Percentiles rank a stretch among this genome's conserved stretches.
These are phyloP conservation scores for Gymnopus androsaceus DNA, from an alignment of 1,284 basidiomycete species.

Conservation along the genomic window DNA sequence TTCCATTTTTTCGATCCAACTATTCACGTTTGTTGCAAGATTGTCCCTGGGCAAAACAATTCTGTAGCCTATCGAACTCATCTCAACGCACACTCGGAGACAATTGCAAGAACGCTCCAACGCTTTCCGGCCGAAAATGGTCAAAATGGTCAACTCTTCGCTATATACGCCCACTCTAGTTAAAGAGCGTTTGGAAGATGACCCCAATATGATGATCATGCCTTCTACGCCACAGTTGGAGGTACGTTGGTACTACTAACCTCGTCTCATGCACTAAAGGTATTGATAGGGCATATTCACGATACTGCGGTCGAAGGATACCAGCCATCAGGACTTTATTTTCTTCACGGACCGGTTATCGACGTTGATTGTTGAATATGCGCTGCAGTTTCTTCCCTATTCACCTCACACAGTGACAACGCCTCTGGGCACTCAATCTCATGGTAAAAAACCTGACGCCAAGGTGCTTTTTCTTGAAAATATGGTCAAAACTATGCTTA, in stretches of 20 bases:
- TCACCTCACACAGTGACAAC: conserved; percentile 65
- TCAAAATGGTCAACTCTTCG: conserved; percentile 61
- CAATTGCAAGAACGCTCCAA: conserved; percentile 81
- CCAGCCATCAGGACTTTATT: conserved; percentile 82
- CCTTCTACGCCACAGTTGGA: conserved; percentile 82
- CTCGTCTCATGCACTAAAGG: conserved; percentile 3
- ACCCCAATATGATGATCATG: conserved; percentile 67
- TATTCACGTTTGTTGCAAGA: conserved; percentile 47
- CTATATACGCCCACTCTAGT: conserved; percentile 35
- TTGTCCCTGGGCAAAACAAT: conserved; percentile 89
- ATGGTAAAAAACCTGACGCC: conserved; percentile 66
- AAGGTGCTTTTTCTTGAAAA: conserved; percentile 38
- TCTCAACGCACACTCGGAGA: conserved; percentile 86
- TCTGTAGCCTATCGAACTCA: conserved; percentile 90
- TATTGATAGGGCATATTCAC: conserved; percentile 81
- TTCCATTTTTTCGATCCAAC: background rate
- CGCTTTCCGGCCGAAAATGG: conserved; percentile 75
- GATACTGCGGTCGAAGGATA: conserved; percentile 73
- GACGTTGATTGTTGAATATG: conserved; percentile 83
- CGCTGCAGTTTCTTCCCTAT: conserved; percentile 82
- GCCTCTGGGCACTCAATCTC: conserved; percentile 57
- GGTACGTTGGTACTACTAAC: conserved; percentile 40
- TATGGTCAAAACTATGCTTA: conserved; percentile 10
- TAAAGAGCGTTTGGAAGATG: conserved; percentile 37
- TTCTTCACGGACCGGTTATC: conserved; percentile 88